Base-by-base conservation (phyloP, 495 filamentous ascomycete genomes). In the Oidiodendron maius region DNA sequence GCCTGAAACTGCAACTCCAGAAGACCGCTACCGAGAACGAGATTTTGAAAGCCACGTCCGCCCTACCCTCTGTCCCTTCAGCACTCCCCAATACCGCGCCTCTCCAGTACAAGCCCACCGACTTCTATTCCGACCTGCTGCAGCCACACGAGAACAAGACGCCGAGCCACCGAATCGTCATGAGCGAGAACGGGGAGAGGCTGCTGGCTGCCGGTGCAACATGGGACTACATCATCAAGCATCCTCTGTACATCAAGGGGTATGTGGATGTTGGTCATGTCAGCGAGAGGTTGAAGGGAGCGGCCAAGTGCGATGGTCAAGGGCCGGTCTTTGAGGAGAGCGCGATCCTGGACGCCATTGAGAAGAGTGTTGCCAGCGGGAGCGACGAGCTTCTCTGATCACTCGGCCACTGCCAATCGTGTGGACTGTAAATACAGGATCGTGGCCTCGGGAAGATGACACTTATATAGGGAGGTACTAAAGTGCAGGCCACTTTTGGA, bases 201-300 rank as follows among this genome's bases (percentile, higher is more conserved):
- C 70, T 96, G 30, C 71, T 96, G 4, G 87, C 85, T 25, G 82
- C 88, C 1, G 80, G 82, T 26, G 86, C 87, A 0, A 86, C 90
- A 2, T 96, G 93, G 91, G 91, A 96, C 58, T 67, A 90, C 15
- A 94, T 98, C 42, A 87, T 95, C 62, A 72, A 64, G 18, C 89
- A 96, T 67, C 81, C 86, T 17, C 63, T 93, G 20, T 95, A 83
- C 58, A 81, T 85, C 60, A 71, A 74, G 23, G 93, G 91, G 0
- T 67, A 84, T n/a, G 86, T 96, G 16, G 88, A 98, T 64, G 79
- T 98, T 34, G 83, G 70, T 34, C 74, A 82, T 58, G 84, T 98
- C 32, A 83, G 78, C 53, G 83, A 89, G 53, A 67, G 80, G 18
- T 62, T 98, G 32, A 87, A 88, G 70, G 72, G 71, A 2, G 67